Percentiles rank a stretch among this genome's conserved stretches.
These are phyloP conservation scores for Kockovaella imperatae DNA, from an alignment of 768 basidiomycete genomes.

Conservation along the genomic window DNA sequence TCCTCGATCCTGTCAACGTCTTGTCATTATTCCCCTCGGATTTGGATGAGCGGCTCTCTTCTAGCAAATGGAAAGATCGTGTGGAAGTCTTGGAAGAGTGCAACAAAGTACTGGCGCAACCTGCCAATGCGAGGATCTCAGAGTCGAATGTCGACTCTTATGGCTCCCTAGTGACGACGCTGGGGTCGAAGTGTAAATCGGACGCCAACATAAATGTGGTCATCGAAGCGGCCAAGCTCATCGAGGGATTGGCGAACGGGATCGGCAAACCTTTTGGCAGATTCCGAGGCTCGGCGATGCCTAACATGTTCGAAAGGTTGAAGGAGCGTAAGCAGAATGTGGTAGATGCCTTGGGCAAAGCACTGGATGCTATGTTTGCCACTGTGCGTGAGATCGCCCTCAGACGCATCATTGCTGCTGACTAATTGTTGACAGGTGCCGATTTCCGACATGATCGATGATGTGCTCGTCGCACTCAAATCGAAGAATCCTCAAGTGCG, in stretches of 20 bases:
- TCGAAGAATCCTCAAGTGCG: constrained; percentile 97
- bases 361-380: constrained; percentile 78
- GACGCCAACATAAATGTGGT: constrained; percentile 97
- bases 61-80: constrained; percentile 98
- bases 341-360: constrained; percentile 75
- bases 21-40: constrained; percentile 65
- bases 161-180: constrained; percentile 62
- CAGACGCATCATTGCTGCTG: too few relatives aligned
- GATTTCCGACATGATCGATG: constrained; percentile 71
- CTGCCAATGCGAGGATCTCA: constrained; percentile 57
- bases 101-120: constrained; percentile 57
- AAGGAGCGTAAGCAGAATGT: constrained; percentile 92
- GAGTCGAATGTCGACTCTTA: constrained; percentile 62
- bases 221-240: constrained; percentile 70
- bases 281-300: constrained; percentile 63
- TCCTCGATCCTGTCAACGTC: constrained; percentile 75
- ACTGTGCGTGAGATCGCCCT: too few relatives aligned
- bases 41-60: constrained; percentile 65
- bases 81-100: constrained; percentile 76
- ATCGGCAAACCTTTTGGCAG: constrained; percentile 65
- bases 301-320: constrained; percentile 72
- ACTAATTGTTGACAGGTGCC: constrained; percentile 53
- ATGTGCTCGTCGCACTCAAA: constrained; percentile 65
- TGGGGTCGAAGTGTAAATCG: constrained; percentile 70
- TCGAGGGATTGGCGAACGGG: constrained; percentile 79